A percentile compares a stretch with the other conserved stretches of the same genome.
phyloP scores from a whole-genome alignment of 2,329 filamentous ascomycete species.

The Beauveria pseudobassiana region DNA sequence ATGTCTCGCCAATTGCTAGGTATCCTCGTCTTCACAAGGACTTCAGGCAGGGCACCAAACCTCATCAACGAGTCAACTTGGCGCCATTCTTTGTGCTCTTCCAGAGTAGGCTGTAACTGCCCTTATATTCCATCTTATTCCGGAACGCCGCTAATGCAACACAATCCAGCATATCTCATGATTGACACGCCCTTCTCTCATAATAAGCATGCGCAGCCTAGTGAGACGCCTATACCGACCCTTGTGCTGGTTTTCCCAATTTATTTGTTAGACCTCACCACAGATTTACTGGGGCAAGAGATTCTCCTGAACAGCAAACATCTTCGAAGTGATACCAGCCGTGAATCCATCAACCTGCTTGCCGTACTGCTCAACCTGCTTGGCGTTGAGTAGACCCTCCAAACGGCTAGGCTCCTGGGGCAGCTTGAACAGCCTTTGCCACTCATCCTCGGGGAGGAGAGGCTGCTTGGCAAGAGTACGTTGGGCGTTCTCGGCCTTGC shows the following conservation, averaged over 20 bases:
- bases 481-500: conserved; percentile 89
- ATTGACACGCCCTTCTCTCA: neutral
- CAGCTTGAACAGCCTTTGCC: conserved; percentile 96
- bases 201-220: conserved; percentile 1
- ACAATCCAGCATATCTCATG: conserved; percentile 22
- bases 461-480: conserved; percentile 81
- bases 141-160: conserved; percentile 36
- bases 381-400: conserved; percentile 88
- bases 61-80: neutral
- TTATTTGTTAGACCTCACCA: neutral
- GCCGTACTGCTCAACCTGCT: conserved; percentile 96
- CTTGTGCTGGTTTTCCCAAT: neutral
- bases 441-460: conserved; percentile 90
- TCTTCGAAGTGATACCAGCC: conserved; percentile 85
- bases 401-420: conserved; percentile 88
- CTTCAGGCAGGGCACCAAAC: neutral
- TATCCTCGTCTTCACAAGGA: neutral
- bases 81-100: conserved; percentile 16
- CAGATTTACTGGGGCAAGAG: conserved; percentile 45
- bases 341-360: conserved; percentile 96
- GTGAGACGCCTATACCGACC: neutral
- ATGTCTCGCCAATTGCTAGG: neutral
- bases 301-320: conserved; percentile 86
- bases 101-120: conserved; percentile 27
- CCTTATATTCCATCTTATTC: conserved; percentile 31